phyloP scores from a whole-genome alignment of 2,329 filamentous ascomycete species.

The Curvularia spicifera region DNA sequence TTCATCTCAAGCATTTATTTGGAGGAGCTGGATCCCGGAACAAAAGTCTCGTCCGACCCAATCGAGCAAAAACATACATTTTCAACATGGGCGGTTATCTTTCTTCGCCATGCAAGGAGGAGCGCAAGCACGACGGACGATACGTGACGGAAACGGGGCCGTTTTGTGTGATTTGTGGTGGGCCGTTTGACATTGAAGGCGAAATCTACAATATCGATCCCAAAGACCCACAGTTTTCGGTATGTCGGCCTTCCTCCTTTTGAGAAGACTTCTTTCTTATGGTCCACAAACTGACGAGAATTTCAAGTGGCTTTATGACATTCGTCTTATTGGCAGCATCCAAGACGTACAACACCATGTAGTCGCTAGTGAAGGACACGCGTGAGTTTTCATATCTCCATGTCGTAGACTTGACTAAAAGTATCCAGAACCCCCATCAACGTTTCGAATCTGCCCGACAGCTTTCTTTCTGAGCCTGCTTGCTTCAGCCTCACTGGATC shows the following conservation, averaged over 20 bases:
- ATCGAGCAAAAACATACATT: not conserved
- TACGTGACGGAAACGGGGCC: constrained; percentile 31
- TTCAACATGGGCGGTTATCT: constrained; percentile 22
- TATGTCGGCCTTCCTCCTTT: constrained; percentile 4
- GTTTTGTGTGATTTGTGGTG: constrained; percentile 39
- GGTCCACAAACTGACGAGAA: not conserved
- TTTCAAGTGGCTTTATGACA: constrained; percentile 34
- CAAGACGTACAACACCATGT: constrained; percentile 18
- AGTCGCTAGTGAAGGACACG: constrained; percentile 16
- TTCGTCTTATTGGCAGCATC: constrained; percentile 28
- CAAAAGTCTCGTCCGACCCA: not conserved
- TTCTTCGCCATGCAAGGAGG: constrained; percentile 16
- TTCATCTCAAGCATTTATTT: constrained; percentile 3
- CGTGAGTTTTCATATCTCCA: constrained; percentile 5
- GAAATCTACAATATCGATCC: constrained; percentile 31
- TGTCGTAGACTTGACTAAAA: not conserved
- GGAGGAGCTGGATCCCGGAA: not conserved
- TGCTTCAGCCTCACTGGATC: constrained; percentile 21
- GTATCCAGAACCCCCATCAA: constrained; percentile 13
- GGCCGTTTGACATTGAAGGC: constrained; percentile 33
- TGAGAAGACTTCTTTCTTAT: not conserved
- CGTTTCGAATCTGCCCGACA: constrained; percentile 8
- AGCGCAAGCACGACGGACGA: constrained; percentile 27
- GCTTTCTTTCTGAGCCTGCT: constrained; percentile 31
- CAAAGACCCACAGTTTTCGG: constrained; percentile 27